Conservation (phyloP, 1,139 yeast genomes). For the Yamadazyma spencermartinsiae region DNA sequence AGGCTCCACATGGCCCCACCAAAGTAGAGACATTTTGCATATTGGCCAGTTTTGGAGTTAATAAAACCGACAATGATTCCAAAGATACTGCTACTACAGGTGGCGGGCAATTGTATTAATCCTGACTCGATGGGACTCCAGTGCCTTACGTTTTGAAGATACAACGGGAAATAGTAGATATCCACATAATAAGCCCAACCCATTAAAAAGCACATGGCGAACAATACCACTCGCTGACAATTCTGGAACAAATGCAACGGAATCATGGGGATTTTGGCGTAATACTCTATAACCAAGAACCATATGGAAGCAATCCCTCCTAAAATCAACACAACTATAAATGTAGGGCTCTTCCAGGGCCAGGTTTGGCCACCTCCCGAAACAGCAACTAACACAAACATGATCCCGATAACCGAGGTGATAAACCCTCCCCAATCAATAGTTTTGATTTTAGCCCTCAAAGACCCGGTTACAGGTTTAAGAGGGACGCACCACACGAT, state of each 20-base stretch:
- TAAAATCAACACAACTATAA: constrained; percentile 44
- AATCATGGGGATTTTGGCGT: constrained; percentile 41
- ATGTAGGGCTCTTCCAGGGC: constrained; percentile 48
- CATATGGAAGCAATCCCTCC: constrained; percentile 40
- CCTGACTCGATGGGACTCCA: constrained; percentile 16
- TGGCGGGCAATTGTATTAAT: constrained; percentile 15
- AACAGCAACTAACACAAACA: constrained; percentile 47
- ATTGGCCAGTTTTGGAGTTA: constrained; percentile 42
- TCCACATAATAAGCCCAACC: constrained; percentile 48
- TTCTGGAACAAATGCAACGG: constrained; percentile 51
- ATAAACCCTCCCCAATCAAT: constrained; percentile 52
- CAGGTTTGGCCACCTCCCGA: constrained; percentile 57
- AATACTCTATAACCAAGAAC: constrained; percentile 40
- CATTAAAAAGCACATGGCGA: constrained; percentile 44
- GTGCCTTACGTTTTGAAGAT: constrained; percentile 40
- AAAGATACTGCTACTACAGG: constrained; percentile 18
- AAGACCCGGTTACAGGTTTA: constrained; percentile 24
- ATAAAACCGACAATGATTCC: constrained; percentile 32
- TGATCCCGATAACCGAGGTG: constrained; percentile 42
- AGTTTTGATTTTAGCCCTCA: constrained; percentile 32
- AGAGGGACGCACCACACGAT: constrained; percentile 28
- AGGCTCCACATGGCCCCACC: constrained; percentile 46
- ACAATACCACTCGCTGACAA: constrained; percentile 35
- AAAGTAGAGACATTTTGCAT: constrained; percentile 36
- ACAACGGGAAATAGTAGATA: constrained; percentile 48